phyloP scores from a whole-genome alignment of 345 rosid species.

The Gossypium rotundifolium region DNA sequence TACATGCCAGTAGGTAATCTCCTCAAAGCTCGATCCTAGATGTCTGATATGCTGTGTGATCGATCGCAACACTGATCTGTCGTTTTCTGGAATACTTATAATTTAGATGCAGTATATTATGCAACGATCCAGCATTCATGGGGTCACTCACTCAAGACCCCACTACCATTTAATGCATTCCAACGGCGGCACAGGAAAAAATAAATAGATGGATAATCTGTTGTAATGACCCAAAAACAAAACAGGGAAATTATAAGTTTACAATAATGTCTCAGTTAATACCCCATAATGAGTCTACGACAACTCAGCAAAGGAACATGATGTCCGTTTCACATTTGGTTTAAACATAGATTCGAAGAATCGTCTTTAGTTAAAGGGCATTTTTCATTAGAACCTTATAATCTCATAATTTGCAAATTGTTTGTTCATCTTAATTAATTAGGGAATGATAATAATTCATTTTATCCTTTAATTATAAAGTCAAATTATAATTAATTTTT shows the following conservation, averaged over 20 bases:
- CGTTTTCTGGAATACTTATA: too few species aligned
- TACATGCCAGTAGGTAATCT: too few species aligned
- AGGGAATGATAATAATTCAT: too few species aligned
- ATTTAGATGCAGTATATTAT: not conserved
- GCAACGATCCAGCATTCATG: not conserved
- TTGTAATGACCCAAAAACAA: not conserved
- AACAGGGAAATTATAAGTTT: not conserved
- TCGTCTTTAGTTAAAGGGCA: not conserved
- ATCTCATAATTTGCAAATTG: not conserved
- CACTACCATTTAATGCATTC: slow-evolving; percentile 17
- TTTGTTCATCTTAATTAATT: too few species aligned
- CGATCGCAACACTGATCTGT: too few species aligned
- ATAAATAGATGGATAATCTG: not conserved
- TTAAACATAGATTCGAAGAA: not conserved
- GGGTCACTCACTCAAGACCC: slow-evolving; percentile 17
- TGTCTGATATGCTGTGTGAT: too few species aligned
- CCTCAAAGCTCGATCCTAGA: too few species aligned
- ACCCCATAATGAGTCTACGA: slow-evolving; percentile 1
- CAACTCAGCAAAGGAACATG: slow-evolving; percentile 8
- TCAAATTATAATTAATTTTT: too few species aligned
- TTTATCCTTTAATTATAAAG: too few species aligned
- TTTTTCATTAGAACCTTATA: not conserved
- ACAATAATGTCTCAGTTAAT: not conserved
- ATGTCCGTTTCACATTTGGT: not conserved
- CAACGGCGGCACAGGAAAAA: not conserved